A percentile compares a stretch with the other conserved stretches of the same genome.
Evolutionary conservation across 768 basidiomycete species (phyloP).

Genomic region (Cubamyces sp.): DNA sequence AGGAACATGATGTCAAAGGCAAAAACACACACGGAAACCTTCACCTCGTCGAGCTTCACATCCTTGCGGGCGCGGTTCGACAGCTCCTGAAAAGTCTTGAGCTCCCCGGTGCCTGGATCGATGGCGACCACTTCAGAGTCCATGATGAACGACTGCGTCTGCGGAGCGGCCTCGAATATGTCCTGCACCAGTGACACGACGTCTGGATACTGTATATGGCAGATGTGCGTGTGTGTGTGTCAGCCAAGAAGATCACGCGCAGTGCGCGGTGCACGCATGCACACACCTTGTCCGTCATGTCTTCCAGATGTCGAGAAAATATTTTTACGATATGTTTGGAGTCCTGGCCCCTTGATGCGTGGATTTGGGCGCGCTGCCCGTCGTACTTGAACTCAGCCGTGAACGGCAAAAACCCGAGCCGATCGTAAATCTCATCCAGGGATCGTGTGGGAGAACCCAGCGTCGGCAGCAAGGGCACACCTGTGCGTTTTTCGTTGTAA

Average conservation of each 20-base stretch:
- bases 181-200: constrained; percentile 59
- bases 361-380: constrained; percentile 85
- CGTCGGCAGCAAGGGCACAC: constrained; percentile 84
- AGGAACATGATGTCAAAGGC: constrained; percentile 90
- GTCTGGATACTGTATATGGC: constrained; percentile 73
- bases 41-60: constrained; percentile 74
- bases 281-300: constrained; percentile 85
- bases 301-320: constrained; percentile 89
- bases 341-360: constrained; percentile 45
- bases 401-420: constrained; percentile 68
- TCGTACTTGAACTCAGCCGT: constrained; percentile 92
- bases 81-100: constrained; percentile 86
- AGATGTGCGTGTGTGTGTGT: constrained; percentile 5
- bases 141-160: constrained; percentile 68
- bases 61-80: constrained; percentile 85
- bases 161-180: constrained; percentile 49
- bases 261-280: constrained; percentile 4
- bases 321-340: constrained; percentile 53
- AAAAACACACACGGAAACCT: constrained; percentile 80
- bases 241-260: constrained; percentile 17
- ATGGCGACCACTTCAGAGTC: constrained; percentile 91
- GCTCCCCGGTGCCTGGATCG: constrained; percentile 59
- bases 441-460: constrained; percentile 87
- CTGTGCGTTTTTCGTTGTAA: constrained; percentile 43
- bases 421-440: constrained; percentile 79